A percentile compares a stretch with the other conserved stretches of the same genome.
Evolutionary conservation across 768 basidiomycete genomes (phyloP).

Genomic region (Cystobasidium tubakii): DNA sequence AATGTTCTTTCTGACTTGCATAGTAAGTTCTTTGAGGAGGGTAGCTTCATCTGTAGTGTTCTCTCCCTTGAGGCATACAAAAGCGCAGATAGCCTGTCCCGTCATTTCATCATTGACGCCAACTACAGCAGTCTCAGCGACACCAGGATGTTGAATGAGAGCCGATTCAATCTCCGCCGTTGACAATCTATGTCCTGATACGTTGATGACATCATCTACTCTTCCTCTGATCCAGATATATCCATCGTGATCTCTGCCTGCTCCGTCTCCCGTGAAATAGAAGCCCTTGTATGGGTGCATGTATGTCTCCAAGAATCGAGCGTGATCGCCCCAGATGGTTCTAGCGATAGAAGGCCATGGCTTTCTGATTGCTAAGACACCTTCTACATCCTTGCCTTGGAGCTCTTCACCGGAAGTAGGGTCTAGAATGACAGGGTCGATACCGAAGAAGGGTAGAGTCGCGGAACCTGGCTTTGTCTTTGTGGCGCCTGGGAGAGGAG

Average conservation of each 20-base stretch:
- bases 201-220: constrained; percentile 87
- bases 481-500: constrained; percentile 91
- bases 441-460: constrained; percentile 96
- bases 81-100: constrained; percentile 83
- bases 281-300: constrained; percentile 61
- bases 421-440: constrained; percentile 80
- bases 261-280: constrained; percentile 98
- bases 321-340: constrained; percentile 85
- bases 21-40: constrained; percentile 76
- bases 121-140: constrained; percentile 92
- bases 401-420: constrained; percentile 65
- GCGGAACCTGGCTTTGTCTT: constrained; percentile 94
- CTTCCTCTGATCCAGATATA: constrained; percentile 99
- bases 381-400: constrained; percentile 78
- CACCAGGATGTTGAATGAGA: constrained; percentile 85
- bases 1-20: constrained; percentile 95
- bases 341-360: constrained; percentile 97
- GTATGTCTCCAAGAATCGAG: constrained; percentile 72
- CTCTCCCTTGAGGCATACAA: constrained; percentile 91
- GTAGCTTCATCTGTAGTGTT: constrained; percentile 69
- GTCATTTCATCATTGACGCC: constrained; percentile 74
- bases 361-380: constrained; percentile 73
- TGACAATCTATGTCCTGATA: constrained; percentile 90
- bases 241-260: constrained; percentile 84
- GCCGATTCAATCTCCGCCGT: constrained; percentile 98